A percentile compares a stretch with the other conserved stretches of the same genome.
Conservation (phyloP, 2,329 filamentous ascomycete genomes). For the Trichoderma oligosporum region DNA sequence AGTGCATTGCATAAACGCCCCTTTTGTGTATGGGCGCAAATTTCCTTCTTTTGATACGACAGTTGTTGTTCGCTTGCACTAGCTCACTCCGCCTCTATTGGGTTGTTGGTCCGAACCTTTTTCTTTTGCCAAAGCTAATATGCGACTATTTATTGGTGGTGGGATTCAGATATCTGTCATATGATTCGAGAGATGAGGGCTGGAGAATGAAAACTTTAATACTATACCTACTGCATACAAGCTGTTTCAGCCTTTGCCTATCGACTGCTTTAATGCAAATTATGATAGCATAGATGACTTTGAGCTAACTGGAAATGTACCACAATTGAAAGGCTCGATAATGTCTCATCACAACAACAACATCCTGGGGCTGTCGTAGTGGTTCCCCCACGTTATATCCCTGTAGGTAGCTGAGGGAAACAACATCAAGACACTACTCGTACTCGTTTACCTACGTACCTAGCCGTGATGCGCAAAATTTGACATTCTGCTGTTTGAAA, state of each 20-base stretch:
- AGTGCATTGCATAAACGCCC: constrained; percentile 3
- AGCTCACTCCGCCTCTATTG: neutral
- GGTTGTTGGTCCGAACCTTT: neutral
- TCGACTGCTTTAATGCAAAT: neutral
- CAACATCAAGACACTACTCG: neutral
- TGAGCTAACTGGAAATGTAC: neutral
- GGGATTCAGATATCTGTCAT: too few relatives aligned
- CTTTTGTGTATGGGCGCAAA: neutral
- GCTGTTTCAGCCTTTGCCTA: neutral
- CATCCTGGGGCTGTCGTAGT: neutral
- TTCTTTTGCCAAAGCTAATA: too few relatives aligned
- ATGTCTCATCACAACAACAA: neutral
- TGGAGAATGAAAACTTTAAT: too few relatives aligned
- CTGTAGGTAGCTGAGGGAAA: neutral
- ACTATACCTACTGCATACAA: too few relatives aligned
- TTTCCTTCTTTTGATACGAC: neutral
- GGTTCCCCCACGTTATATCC: neutral
- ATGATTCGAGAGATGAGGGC: neutral
- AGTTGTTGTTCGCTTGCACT: neutral
- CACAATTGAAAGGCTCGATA: neutral
- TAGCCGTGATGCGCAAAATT: neutral
- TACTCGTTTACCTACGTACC: too few relatives aligned
- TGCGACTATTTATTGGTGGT: too few relatives aligned
- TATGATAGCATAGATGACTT: neutral
- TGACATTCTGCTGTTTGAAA: neutral